Percentiles rank a stretch among this genome's conserved stretches.
phyloP scores from a whole-genome alignment of 2,329 filamentous ascomycete genomes.

The Aureobasidium subglaciale region DNA sequence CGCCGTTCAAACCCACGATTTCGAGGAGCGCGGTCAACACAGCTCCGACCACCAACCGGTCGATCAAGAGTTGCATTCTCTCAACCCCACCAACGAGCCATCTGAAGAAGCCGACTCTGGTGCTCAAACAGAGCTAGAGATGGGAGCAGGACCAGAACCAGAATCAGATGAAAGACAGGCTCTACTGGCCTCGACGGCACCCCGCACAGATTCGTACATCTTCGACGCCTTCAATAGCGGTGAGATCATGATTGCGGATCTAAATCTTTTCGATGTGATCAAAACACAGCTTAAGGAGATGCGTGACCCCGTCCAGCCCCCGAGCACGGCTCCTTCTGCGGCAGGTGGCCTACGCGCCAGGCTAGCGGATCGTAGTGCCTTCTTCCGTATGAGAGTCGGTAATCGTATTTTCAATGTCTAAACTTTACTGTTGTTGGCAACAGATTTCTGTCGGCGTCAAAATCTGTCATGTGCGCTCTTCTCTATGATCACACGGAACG shows the following conservation, averaged over 20 bases:
- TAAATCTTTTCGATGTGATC: conserved; percentile 36
- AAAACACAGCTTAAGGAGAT: conserved; percentile 36
- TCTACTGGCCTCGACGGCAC: conserved; percentile 17
- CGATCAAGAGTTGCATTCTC: conserved; percentile 35
- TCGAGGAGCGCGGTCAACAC: conserved; percentile 49
- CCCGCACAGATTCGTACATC: conserved; percentile 27
- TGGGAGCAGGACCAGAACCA: neutral
- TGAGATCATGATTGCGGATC: conserved; percentile 39
- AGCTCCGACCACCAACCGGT: conserved; percentile 28
- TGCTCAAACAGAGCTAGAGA: conserved; percentile 14
- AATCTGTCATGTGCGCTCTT: too few species aligned
- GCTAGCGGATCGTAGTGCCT: conserved; percentile 14
- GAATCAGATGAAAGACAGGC: conserved; percentile 9
- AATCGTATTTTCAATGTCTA: conserved; percentile 16
- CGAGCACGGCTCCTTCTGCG: conserved; percentile 13
- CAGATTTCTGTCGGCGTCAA: too few species aligned
- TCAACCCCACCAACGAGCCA: conserved; percentile 22
- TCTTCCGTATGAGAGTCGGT: conserved; percentile 15
- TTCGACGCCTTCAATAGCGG: conserved; percentile 42
- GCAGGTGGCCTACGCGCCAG: conserved; percentile 17
- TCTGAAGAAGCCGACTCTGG: neutral
- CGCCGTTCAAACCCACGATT: conserved; percentile 48
- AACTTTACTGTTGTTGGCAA: too few species aligned
- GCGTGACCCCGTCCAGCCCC: conserved; percentile 22
- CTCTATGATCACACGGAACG: too few species aligned